Evolutionary conservation across 306 rosid species (phyloP).

Genomic region (Vicia sativa): DNA sequence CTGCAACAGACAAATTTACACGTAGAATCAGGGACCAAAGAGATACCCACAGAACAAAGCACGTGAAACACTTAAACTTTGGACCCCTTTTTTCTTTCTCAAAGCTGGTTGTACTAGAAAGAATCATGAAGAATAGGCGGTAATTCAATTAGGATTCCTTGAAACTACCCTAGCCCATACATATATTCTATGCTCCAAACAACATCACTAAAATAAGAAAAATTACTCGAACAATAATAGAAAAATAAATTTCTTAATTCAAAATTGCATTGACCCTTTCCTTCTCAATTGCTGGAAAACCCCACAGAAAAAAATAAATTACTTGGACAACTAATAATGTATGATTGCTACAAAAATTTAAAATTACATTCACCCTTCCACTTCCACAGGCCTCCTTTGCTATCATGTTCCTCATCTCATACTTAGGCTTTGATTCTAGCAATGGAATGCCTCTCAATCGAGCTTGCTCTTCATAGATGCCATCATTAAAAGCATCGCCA

Average conservation of each 20-base stretch:
- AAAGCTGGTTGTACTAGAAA: constrained; percentile 28
- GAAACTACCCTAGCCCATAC: constrained; percentile 23
- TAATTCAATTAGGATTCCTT: constrained; percentile 32
- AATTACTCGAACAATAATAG: constrained; percentile 9
- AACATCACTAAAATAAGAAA: constrained; percentile 24
- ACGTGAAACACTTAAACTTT: constrained; percentile 7
- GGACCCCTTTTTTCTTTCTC: constrained; percentile 19
- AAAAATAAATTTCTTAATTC: constrained; percentile 4
- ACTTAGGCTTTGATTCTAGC: constrained; percentile 91
- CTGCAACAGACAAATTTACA: constrained; percentile 51
- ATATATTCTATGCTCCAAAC: constrained; percentile 20
- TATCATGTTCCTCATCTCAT: constrained; percentile 90
- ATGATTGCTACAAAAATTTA: constrained; percentile 26
- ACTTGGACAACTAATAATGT: constrained; percentile 25
- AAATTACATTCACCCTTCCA: constrained; percentile 61
- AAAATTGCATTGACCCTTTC: constrained; percentile 46
- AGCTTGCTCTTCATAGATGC: constrained; percentile 90
- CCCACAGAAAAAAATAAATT: constrained; percentile 18
- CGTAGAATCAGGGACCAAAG: constrained; percentile 36
- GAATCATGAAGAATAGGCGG: constrained; percentile 13
- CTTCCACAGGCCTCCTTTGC: constrained; percentile 91
- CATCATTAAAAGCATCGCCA: constrained; percentile 75
- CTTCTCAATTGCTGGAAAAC: constrained; percentile 45
- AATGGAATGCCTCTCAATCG: constrained; percentile 83
- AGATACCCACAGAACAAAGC: constrained; percentile 28